Conservation (phyloP, 495 filamentous ascomycete genomes). For the Trichoderma virens region DNA sequence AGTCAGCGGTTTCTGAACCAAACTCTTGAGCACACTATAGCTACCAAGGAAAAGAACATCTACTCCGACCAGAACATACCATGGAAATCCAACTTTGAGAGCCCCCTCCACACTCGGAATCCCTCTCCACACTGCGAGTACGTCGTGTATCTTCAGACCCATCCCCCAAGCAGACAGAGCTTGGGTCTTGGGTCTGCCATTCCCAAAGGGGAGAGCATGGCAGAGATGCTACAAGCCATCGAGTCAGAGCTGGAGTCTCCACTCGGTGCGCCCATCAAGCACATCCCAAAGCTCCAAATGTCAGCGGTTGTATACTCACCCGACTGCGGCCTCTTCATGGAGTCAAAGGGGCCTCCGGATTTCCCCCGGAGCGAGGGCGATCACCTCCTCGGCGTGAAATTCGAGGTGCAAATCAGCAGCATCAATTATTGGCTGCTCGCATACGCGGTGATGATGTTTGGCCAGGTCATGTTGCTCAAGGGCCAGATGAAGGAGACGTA, state of each 20-base stretch:
- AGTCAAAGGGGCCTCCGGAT: constrained; percentile 74
- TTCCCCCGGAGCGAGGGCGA: constrained; percentile 53
- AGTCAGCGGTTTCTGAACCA: constrained; percentile 61
- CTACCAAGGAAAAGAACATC: constrained; percentile 46
- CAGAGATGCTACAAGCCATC: constrained; percentile 51
- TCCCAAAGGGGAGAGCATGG: constrained; percentile 24
- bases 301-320: constrained; percentile 86
- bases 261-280: constrained; percentile 65
- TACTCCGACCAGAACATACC: constrained; percentile 41
- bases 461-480: constrained; percentile 68
- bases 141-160: constrained; percentile 78
- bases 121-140: constrained; percentile 77
- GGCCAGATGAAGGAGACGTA: constrained; percentile 84
- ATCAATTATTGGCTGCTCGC: constrained; percentile 61
- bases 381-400: constrained; percentile 70
- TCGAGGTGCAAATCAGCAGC: constrained; percentile 61
- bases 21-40: constrained; percentile 60
- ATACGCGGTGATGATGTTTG: constrained; percentile 54
- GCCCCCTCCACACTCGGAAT: constrained; percentile 47
- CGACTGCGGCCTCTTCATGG: constrained; percentile 86
- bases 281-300: constrained; percentile 64
- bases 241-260: constrained; percentile 83
- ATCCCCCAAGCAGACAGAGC: constrained; percentile 44
- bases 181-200: constrained; percentile 23
- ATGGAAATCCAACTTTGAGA: constrained; percentile 54